phyloP scores from a whole-genome alignment of 371 early-diverging fungal genomes.

The Saksenaea vasiformis region DNA sequence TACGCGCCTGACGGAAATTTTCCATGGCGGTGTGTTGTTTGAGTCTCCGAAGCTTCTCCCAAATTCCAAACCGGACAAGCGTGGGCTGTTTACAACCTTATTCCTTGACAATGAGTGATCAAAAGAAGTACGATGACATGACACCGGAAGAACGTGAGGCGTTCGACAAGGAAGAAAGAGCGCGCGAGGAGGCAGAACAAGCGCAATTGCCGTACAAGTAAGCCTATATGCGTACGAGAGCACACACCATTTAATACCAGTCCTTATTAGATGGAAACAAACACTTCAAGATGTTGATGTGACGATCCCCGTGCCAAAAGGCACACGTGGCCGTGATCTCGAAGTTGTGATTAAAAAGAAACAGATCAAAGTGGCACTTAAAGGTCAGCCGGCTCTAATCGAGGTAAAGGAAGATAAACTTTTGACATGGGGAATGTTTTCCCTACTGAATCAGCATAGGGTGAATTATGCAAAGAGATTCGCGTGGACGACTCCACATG shows the following conservation, averaged over 20 bases:
- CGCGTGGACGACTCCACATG: slow-evolving; percentile 86
- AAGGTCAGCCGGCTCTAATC: slow-evolving; percentile 75
- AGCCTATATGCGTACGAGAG: background rate
- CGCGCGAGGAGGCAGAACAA: slow-evolving; percentile 54
- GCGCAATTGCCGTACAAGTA: slow-evolving; percentile 54
- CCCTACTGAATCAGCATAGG: slow-evolving; percentile 42
- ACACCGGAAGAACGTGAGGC: slow-evolving; percentile 40
- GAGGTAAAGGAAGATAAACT: slow-evolving; percentile 46
- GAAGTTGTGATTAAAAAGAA: slow-evolving; percentile 69
- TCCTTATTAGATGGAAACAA: slow-evolving; percentile 70
- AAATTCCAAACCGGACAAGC: too few relatives aligned
- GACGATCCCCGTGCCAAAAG: slow-evolving; percentile 73
- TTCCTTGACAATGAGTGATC: background rate
- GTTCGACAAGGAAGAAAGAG: slow-evolving; percentile 36
- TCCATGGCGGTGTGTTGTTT: too few relatives aligned
- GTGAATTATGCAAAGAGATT: slow-evolving; percentile 71
- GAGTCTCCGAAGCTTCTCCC: too few relatives aligned
- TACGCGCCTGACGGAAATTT: too few relatives aligned
- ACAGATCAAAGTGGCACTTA: slow-evolving; percentile 71
- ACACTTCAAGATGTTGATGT: slow-evolving; percentile 86
- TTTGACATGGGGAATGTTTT: background rate
- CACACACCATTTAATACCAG: background rate
- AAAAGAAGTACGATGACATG: slow-evolving; percentile 28
- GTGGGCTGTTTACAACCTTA: too few relatives aligned
- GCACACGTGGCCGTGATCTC: slow-evolving; percentile 74